A percentile compares a stretch with the other conserved stretches of the same genome.
Conservation (phyloP, 257 asterid species). For the Ophiorrhiza pumila region DNA sequence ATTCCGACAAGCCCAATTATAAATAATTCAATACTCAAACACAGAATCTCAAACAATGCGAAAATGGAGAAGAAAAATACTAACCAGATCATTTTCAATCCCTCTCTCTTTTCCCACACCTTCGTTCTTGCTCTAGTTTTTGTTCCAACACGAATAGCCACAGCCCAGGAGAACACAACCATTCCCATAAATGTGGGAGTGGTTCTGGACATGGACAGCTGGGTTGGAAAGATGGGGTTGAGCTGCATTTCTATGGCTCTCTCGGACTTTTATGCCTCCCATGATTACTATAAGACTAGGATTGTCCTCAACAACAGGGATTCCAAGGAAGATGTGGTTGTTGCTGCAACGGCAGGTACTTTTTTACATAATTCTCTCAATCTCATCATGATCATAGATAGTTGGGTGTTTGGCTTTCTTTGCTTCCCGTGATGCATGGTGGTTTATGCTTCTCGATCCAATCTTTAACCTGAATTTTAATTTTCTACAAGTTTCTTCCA, state of each 20-base stretch:
- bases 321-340: too few species aligned
- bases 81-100: background rate
- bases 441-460: too few species aligned
- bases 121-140: conserved; percentile 2
- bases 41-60: background rate
- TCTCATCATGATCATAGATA: too few species aligned
- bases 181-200: conserved; percentile 37
- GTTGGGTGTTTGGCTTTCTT: too few species aligned
- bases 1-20: background rate
- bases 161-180: conserved; percentile 24
- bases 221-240: conserved; percentile 34
- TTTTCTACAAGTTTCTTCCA: too few species aligned
- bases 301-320: too few species aligned
- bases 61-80: background rate
- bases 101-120: background rate
- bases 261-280: conserved; percentile 33
- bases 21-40: background rate
- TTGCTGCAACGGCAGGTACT: too few species aligned
- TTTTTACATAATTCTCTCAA: too few species aligned
- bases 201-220: conserved; percentile 36
- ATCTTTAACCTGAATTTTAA: too few species aligned
- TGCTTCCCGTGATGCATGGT: too few species aligned
- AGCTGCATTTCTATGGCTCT: conserved; percentile 45
- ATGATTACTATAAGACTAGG: conserved; percentile 30
- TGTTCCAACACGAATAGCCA: conserved; percentile 7